Evolutionary conservation across 1,284 basidiomycete species (phyloP), one percentile per base, ranked within the genome.

Genomic region (Flammula alnicola): DNA sequence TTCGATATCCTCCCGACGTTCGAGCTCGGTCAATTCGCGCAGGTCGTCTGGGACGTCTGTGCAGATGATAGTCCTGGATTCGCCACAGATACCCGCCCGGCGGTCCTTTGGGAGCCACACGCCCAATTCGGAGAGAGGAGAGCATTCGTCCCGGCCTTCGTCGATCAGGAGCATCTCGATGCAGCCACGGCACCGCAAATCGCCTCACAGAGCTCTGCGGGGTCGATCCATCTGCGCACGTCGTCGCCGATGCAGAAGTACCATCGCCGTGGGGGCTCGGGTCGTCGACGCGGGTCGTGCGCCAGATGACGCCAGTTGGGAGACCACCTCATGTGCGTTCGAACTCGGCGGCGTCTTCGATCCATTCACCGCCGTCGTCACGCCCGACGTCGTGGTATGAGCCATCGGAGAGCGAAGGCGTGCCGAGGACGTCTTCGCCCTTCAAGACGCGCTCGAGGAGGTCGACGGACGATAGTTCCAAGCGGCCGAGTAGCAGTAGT

Each of bases 21-120:
- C 88, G 7, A 91, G 88, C 61, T 91, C 89, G 58, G 86, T 90
- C 53, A 91, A 91, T 60, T 92, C 89, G 8, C 74, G 83, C 32
- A 74, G 88, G 36, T 90, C 87, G 0, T 90, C 87, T 8, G 76
- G 80, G 10, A 75, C 84, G 23, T 89, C 86, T 9, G 76, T 77
- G 49, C 85, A 86, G 50, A 72, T 83, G 61, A 65, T 80, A 1
- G 57, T 78, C 6, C 64, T 86, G 36, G 86, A 86, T 45, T 83
- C 82, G 5, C 78, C 82, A 3, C 80, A 81, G 56, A 69, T 82
- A 16, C 75, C 81, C 2, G 76, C 78, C 12, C 74, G 86, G 9
- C 73, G 80, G 31, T 89, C 88, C 3, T 80, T 87, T 52, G 86
- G 86, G 4, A 83, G 76, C 52, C 86, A 83, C 52, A 92, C 89